Conservation (phyloP, 495 filamentous ascomycete genomes). For the Aspergillus diversus region DNA sequence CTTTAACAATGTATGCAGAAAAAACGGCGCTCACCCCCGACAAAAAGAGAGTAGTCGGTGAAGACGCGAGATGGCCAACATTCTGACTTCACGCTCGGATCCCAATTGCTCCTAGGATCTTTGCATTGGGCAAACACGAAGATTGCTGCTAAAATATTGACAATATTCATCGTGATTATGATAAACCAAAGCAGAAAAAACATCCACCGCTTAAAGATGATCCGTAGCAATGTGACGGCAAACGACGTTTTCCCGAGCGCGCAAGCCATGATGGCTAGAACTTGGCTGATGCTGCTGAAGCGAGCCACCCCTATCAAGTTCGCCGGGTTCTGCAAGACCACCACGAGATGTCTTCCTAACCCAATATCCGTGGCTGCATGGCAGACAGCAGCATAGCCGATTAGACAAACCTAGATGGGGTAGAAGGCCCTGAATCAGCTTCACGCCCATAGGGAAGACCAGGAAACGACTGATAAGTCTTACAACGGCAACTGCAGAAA, state of each 20-base stretch:
- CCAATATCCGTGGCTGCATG: constrained; percentile 27
- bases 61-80: constrained; percentile 29
- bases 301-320: constrained; percentile 26
- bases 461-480: neutral
- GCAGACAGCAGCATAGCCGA: constrained; percentile 31
- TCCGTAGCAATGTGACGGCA: constrained; percentile 29
- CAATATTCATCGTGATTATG: constrained; percentile 30
- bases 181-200: constrained; percentile 31
- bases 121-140: constrained; percentile 31
- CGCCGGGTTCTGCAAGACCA: constrained; percentile 22
- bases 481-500: constrained; percentile 29
- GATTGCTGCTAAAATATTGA: constrained; percentile 28
- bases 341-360: constrained; percentile 23
- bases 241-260: constrained; percentile 33
- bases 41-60: constrained; percentile 26
- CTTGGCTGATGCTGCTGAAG: constrained; percentile 16
- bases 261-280: constrained; percentile 26
- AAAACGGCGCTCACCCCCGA: constrained; percentile 21
- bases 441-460: neutral
- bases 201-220: constrained; percentile 28
- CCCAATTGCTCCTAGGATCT: constrained; percentile 26
- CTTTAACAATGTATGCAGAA: neutral
- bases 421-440: neutral
- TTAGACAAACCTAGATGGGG: constrained; percentile 20
- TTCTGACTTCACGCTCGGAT: constrained; percentile 23